Conservation (phyloP, 495 filamentous ascomycete species). For the Stereocaulon alpinum region DNA sequence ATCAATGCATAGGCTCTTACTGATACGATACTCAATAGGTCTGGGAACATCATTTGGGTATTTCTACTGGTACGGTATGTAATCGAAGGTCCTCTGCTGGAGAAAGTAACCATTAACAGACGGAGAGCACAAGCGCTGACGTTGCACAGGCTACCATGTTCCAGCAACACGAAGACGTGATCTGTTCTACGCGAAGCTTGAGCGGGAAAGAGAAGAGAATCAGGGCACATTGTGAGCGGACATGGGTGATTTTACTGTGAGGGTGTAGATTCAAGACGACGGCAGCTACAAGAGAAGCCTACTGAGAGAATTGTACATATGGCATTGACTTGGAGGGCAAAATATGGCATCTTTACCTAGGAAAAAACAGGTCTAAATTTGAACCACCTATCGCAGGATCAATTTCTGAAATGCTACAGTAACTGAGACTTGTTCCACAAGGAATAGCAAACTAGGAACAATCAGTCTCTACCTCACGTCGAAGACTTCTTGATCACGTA, state of each 20-base stretch:
- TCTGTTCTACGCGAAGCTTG: constrained; percentile 63
- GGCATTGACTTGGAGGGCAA: neutral
- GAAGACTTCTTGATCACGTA: no score
- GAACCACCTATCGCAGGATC: no score
- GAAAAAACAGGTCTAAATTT: no score
- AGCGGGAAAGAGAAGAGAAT: constrained; percentile 48
- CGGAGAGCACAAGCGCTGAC: neutral
- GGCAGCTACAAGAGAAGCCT: constrained; percentile 25
- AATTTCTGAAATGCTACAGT: no score
- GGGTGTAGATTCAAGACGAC: neutral
- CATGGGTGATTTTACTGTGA: neutral
- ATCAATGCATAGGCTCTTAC: neutral
- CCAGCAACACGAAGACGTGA: constrained; percentile 67
- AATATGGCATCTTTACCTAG: neutral
- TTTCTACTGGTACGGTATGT: constrained; percentile 75
- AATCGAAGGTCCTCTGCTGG: constrained; percentile 1
- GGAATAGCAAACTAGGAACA: no score
- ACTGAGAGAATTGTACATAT: constrained; percentile 12
- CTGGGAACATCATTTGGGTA: constrained; percentile 63
- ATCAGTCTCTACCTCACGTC: no score
- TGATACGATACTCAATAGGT: constrained; percentile 32
- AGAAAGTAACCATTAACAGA: neutral
- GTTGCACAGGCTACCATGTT: constrained; percentile 57
- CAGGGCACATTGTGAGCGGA: constrained; percentile 30
- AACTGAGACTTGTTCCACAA: no score